A percentile compares a stretch with the other conserved stretches of the same genome.
Evolutionary conservation across 139 green algal species (phyloP).

Genomic region (Zygnema cylindricum): DNA sequence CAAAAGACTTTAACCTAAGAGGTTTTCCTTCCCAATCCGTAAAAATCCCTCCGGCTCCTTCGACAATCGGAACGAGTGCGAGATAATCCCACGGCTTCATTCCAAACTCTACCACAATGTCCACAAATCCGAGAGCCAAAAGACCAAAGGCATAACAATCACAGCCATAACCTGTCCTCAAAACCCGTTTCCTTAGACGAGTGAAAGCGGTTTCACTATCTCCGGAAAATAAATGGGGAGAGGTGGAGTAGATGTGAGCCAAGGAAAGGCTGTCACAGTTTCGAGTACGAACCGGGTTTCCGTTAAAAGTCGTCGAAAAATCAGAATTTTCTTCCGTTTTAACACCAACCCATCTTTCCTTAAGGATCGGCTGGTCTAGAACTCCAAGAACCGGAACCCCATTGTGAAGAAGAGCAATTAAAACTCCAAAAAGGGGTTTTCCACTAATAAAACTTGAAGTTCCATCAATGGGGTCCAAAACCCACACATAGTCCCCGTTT

Average conservation of each 20-base stretch:
- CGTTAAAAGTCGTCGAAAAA: conserved; percentile 85
- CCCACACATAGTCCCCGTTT: conserved; percentile 81
- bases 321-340: background rate
- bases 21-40: conserved; percentile 88
- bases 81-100: conserved; percentile 98
- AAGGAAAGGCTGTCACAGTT: conserved; percentile 39
- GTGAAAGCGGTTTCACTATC: conserved; percentile 55
- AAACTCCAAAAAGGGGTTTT: conserved; percentile 96
- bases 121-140: conserved; percentile 81
- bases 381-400: conserved; percentile 88
- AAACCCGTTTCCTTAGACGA: conserved; percentile 21
- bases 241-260: conserved; percentile 80
- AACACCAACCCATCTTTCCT: conserved; percentile 93
- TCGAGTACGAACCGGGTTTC: conserved; percentile 68
- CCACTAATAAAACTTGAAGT: conserved; percentile 99
- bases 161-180: conserved; percentile 79
- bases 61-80: conserved; percentile 92
- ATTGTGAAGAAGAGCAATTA: conserved; percentile 89
- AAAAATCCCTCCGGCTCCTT: conserved; percentile 90
- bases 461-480: conserved; percentile 98
- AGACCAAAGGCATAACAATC: conserved; percentile 99
- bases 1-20: conserved; percentile 62
- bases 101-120: conserved; percentile 93
- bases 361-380: conserved; percentile 92
- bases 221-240: conserved; percentile 89